A percentile compares a stretch with the other conserved stretches of the same genome.
phyloP scores from a whole-genome alignment of 106 monocot species.

The Dendrobium officinale region DNA sequence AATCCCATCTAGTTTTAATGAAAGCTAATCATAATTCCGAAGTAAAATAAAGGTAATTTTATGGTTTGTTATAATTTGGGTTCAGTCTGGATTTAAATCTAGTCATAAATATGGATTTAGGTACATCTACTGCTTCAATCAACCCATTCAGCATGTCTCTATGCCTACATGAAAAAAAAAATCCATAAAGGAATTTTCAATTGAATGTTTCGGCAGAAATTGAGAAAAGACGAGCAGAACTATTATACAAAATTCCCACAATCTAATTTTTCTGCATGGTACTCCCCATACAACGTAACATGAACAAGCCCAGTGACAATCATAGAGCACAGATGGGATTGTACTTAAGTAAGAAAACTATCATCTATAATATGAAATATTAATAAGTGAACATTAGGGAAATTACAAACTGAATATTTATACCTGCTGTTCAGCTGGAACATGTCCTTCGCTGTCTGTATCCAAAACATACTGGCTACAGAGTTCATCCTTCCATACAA shows the following conservation, averaged over 20 bases:
- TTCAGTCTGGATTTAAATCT: neutral
- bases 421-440: slow-evolving; percentile 84
- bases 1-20: neutral
- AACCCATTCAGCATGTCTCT: neutral
- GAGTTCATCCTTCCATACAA: slow-evolving; percentile 90
- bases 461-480: slow-evolving; percentile 93
- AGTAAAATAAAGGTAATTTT: neutral
- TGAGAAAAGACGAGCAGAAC: neutral
- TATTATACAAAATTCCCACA: neutral
- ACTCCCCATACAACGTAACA: neutral
- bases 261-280: neutral
- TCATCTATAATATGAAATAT: too few relatives aligned
- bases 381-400: neutral
- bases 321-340: too few relatives aligned
- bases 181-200: neutral
- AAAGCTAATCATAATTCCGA: neutral
- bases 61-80: neutral
- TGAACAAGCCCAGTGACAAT: neutral
- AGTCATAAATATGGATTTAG: neutral
- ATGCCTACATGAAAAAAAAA: neutral
- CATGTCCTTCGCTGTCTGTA: slow-evolving; percentile 75
- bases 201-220: neutral
- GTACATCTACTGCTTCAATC: neutral
- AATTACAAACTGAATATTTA: neutral
- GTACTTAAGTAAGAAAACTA: too few relatives aligned